phyloP scores from a whole-genome alignment of 1,139 yeast species.

The Taphrina wiesneri region DNA sequence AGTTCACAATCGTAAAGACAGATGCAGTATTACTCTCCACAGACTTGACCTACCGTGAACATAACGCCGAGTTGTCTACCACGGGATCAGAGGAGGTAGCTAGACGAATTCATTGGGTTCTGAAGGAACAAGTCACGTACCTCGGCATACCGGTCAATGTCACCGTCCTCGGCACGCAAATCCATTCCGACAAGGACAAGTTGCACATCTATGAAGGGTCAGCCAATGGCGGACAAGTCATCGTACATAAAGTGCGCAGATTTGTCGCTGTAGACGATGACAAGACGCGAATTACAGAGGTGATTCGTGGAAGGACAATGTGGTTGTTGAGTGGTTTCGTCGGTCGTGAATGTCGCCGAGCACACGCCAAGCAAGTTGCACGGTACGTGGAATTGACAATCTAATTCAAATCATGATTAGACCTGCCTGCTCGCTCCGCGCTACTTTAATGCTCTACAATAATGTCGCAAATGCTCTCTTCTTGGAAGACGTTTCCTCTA shows the following conservation, averaged over 20 bases:
- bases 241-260: constrained; percentile 15
- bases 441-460: neutral
- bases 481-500: constrained; percentile 57
- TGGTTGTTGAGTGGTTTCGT: constrained; percentile 16
- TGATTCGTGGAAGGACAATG: constrained; percentile 12
- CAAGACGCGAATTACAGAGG: constrained; percentile 9
- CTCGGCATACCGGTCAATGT: constrained; percentile 10
- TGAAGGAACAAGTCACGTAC: constrained; percentile 16
- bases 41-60: constrained; percentile 3
- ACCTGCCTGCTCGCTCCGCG: neutral
- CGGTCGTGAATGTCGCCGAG: constrained; percentile 24
- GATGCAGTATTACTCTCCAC: neutral
- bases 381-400: constrained; percentile 3
- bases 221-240: constrained; percentile 22
- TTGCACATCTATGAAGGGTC: constrained; percentile 21
- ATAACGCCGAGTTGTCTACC: neutral
- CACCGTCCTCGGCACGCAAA: constrained; percentile 20
- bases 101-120: constrained; percentile 2
- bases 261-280: neutral
- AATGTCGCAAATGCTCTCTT: constrained; percentile 63
- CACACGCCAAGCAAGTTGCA: constrained; percentile 17
- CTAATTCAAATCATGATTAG: neutral
- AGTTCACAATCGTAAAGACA: neutral
- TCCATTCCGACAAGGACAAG: neutral
- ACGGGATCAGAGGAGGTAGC: neutral